Percentiles rank a stretch among this genome's conserved stretches.
Conservation (phyloP, 2,329 filamentous ascomycete genomes). For the Pseudogymnoascus sp. region DNA sequence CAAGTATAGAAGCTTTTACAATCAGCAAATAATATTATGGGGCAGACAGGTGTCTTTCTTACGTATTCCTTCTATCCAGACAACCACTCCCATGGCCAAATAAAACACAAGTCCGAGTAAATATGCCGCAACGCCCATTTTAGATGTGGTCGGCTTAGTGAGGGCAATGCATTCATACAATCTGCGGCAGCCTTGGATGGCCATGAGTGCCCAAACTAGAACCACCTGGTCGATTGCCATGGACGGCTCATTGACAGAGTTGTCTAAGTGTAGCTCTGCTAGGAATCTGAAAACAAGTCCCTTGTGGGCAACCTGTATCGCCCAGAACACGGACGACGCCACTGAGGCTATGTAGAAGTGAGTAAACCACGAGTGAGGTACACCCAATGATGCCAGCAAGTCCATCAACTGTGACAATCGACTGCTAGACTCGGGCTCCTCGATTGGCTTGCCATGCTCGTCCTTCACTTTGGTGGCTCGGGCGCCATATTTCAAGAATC, state of each 20-base stretch:
- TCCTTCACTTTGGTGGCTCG: constrained; percentile 15
- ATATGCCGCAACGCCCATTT: constrained; percentile 85
- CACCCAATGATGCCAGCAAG: constrained; percentile 28
- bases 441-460: constrained; percentile 6
- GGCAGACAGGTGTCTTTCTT: constrained; percentile 27
- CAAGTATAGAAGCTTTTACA: constrained; percentile 2
- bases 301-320: constrained; percentile 47
- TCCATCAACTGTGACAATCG: constrained; percentile 17
- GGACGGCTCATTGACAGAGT: constrained; percentile 17
- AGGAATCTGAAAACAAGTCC: constrained; percentile 48
- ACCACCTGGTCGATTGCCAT: constrained; percentile 56
- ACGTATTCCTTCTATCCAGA: constrained; percentile 82
- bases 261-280: constrained; percentile 27
- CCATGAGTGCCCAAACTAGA: constrained; percentile 64
- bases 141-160: constrained; percentile 54
- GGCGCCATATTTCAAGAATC: constrained; percentile 28
- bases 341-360: constrained; percentile 78
- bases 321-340: constrained; percentile 66
- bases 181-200: constrained; percentile 65
- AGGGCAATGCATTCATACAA: constrained; percentile 66
- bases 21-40: constrained; percentile 15
- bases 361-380: constrained; percentile 83
- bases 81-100: constrained; percentile 57
- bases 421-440: neutral
- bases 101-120: constrained; percentile 73